Conservation (phyloP, 495 filamentous ascomycete species). For the Xylaria venustula region DNA sequence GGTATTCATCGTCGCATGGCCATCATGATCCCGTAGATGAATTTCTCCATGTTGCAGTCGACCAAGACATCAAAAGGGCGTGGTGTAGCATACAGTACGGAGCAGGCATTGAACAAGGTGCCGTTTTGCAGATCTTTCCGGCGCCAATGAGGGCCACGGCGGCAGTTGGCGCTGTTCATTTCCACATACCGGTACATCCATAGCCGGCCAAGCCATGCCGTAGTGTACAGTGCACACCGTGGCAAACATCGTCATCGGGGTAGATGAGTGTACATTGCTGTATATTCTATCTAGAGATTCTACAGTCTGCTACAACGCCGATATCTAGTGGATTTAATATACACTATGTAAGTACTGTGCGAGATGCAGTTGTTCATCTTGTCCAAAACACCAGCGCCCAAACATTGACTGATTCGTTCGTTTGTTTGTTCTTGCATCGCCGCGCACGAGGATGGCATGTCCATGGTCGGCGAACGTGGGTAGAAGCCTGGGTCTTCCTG, state of each 20-base stretch:
- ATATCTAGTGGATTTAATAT: too few relatives aligned
- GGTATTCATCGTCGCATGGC: too few relatives aligned
- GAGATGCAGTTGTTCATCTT: too few relatives aligned
- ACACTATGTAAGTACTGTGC: too few relatives aligned
- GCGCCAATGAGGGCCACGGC: neutral
- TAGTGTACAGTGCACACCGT: neutral
- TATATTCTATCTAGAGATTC: neutral
- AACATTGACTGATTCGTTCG: neutral
- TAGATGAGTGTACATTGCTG: neutral
- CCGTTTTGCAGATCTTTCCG: conserved; percentile 14
- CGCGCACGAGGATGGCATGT: neutral
- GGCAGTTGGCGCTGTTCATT: conserved; percentile 13
- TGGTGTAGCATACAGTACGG: too few relatives aligned
- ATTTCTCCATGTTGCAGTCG: too few relatives aligned
- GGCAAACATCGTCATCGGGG: neutral
- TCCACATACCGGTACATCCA: conserved; percentile 1
- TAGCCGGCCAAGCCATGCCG: neutral
- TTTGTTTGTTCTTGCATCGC: neutral
- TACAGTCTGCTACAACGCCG: too few relatives aligned
- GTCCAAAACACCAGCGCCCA: neutral
- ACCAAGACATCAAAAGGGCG: too few relatives aligned
- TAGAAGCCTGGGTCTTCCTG: too few relatives aligned
- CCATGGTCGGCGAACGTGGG: conserved; percentile 6
- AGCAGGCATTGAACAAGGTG: too few relatives aligned
- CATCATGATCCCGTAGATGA: too few relatives aligned